Evolutionary conservation across 768 basidiomycete species (phyloP).

Genomic region (Dentipellis sp.): DNA sequence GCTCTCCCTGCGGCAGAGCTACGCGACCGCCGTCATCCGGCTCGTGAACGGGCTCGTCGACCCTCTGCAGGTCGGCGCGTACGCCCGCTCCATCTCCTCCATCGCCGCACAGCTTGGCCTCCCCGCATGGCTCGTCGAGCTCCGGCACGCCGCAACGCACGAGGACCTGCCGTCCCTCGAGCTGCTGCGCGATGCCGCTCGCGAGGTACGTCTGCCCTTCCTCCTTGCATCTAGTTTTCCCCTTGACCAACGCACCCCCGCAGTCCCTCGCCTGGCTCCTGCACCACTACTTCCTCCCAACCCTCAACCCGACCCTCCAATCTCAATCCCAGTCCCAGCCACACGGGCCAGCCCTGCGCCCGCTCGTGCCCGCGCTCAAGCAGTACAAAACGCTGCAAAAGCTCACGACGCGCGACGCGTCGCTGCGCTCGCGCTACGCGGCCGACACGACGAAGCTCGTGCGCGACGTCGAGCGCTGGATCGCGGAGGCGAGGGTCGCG

Average conservation of each 20-base stretch:
- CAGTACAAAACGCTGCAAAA: constrained; percentile 68
- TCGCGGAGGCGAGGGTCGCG: constrained; percentile 62
- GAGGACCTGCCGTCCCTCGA: constrained; percentile 86
- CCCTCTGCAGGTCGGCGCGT: constrained; percentile 81
- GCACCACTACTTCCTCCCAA: constrained; percentile 77
- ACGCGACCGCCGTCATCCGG: constrained; percentile 74
- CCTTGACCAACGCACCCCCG: not conserved
- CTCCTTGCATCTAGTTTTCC: not conserved
- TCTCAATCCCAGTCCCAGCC: constrained; percentile 10
- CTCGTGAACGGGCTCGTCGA: constrained; percentile 95
- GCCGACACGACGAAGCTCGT: constrained; percentile 39
- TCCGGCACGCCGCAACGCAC: constrained; percentile 93
- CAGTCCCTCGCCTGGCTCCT: constrained; percentile 82
- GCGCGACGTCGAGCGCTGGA: constrained; percentile 69
- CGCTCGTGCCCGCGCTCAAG: constrained; percentile 59
- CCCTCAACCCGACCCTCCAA: constrained; percentile 38
- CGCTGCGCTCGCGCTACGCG: constrained; percentile 42
- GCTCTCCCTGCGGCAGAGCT: constrained; percentile 62
- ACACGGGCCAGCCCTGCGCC: constrained; percentile 33
- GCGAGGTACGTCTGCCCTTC: constrained; percentile 38
- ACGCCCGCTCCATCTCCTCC: constrained; percentile 83
- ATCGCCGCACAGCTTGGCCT: constrained; percentile 83
- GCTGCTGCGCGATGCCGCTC: constrained; percentile 65
- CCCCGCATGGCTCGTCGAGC: constrained; percentile 83
- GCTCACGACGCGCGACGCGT: constrained; percentile 51